These are phyloP conservation scores for Botrytis elliptica DNA, from an alignment of 2,329 filamentous ascomycete species.

Conservation along the genomic window DNA sequence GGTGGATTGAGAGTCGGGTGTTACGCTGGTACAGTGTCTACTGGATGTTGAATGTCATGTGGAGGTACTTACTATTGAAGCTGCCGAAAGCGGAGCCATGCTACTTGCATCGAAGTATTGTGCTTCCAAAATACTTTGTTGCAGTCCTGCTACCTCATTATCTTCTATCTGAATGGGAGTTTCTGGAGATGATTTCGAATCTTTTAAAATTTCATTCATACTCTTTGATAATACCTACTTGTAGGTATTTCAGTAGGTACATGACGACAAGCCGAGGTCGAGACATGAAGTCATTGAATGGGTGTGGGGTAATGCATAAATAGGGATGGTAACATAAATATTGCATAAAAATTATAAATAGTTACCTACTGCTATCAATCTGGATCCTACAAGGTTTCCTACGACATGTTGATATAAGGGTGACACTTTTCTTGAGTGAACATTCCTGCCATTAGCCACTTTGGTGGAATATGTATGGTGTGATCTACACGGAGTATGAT, in stretches of 20 bases:
- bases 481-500: neutral
- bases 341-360: neutral
- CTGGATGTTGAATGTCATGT: neutral
- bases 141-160: conserved; percentile 33
- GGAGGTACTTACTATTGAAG: conserved; percentile 33
- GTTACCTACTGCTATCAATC: neutral
- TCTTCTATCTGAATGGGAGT: conserved; percentile 36
- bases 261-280: neutral
- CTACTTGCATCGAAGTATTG: conserved; percentile 38
- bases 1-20: neutral
- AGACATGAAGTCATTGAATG: conserved; percentile 6
- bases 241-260: neutral
- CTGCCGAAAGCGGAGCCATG: conserved; percentile 38
- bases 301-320: conserved; percentile 18
- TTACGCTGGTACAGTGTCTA: neutral
- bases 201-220: neutral
- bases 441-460: neutral
- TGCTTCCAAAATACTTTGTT: conserved; percentile 36
- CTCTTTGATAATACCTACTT: neutral
- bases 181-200: neutral
- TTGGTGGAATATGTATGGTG: neutral
- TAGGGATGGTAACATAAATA: neutral
- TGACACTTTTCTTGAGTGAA: neutral
- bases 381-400: neutral
- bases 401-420: neutral